Evolutionary conservation across 495 filamentous ascomycete genomes (phyloP), one percentile per base, ranked within the genome.

Genomic region (Penicillium samsonianum): DNA sequence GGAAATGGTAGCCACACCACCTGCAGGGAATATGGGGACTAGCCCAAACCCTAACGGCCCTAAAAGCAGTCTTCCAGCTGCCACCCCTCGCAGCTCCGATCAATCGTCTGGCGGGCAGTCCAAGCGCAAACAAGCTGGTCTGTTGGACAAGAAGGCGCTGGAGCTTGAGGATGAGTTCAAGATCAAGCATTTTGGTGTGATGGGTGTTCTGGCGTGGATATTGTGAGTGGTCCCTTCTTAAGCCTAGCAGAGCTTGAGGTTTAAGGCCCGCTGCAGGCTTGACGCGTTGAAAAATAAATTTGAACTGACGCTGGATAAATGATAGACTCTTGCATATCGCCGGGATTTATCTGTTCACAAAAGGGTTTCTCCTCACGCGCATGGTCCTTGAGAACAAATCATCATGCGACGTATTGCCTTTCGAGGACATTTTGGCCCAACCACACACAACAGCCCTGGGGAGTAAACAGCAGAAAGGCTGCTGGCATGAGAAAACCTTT

Each of bases 401-500:
- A n/a, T 75, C 80, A 41, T 98, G 94, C 73, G 77, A 80, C 23
- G 71, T 80, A 38, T 85, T 89, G 20, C 94, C 94, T 1, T 81
- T 89, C 42, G 76, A 80, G 19, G 69, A 77, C 51, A 51, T 55
- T 65, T 70, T 52, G 49, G 65, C 44, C 40, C 38, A 50, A 63
- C 61, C n/a, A 53, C 70, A 40, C 9, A 14, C 72, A 73, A 73
- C 53, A 67, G 43, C 73, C 71, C 45, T 42, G 30, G 53, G 35
- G 35, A 58, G 38, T 8, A 44, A 84, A 1, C 67, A 79, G 33
- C 79, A 81, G 17, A 77, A 81, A 31, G 94, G 92, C 50, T 98
- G 94, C 78, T 98, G 94, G 94, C 91, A 98, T 70, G 90, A 90
- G 19, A 93, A 90, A 73, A 90, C 83, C 19, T 98, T 98, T 67